Conservation (phyloP, 768 basidiomycete species). For the Dictyophora rubrovolvata region DNA sequence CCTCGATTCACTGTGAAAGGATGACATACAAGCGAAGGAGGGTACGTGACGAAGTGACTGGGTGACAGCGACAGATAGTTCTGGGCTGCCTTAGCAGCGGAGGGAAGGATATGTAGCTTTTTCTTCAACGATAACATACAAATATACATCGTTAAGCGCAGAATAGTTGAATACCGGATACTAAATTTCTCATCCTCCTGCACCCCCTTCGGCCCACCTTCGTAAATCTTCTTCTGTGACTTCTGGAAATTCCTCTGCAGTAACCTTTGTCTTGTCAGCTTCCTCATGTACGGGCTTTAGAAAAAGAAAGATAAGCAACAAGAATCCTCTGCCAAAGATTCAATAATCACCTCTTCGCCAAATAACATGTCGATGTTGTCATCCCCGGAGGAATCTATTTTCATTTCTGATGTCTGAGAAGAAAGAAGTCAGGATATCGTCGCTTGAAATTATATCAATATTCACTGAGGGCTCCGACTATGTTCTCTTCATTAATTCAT, state of each 20-base stretch:
- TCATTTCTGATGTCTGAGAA: neutral
- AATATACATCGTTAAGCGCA: neutral
- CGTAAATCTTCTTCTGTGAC: slow-evolving; percentile 34
- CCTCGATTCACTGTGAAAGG: neutral
- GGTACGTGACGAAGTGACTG: neutral
- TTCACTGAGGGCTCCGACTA: neutral
- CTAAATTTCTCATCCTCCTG: neutral
- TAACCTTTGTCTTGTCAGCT: slow-evolving; percentile 3
- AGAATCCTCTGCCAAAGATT: neutral
- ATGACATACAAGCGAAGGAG: neutral
- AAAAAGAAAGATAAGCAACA: neutral
- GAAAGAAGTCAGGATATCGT: neutral
- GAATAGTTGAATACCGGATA: too few species aligned
- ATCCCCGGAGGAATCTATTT: neutral
- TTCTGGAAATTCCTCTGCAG: slow-evolving; percentile 12
- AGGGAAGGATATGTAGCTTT: neutral
- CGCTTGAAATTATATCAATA: neutral
- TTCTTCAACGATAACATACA: neutral
- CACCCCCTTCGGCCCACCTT: slow-evolving; percentile 45
- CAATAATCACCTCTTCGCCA: slow-evolving; percentile 2
- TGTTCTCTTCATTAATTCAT: neutral
- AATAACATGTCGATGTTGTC: neutral
- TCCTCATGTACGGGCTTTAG: neutral
- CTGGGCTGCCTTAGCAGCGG: neutral
- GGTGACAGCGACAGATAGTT: neutral